Percentiles rank a stretch among this genome's conserved stretches.
phyloP scores from a whole-genome alignment of 1,284 basidiomycete genomes.

The Mrakiaceae sp. region DNA sequence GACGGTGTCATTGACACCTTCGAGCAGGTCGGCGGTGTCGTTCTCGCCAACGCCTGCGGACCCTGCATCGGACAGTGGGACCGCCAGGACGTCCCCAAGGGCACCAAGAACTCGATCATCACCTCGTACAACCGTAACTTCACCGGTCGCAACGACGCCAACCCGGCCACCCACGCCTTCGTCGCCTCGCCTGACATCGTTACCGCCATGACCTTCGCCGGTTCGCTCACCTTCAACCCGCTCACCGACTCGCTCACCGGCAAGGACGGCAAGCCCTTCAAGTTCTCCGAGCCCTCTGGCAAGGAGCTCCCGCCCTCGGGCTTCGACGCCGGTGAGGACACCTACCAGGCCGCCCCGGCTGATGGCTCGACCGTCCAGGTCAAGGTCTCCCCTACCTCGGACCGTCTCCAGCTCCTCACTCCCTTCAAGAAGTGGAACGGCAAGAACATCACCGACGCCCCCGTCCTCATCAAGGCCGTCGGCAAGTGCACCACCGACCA shows the following conservation, averaged over 20 bases:
- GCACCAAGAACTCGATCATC: conserved; percentile 91
- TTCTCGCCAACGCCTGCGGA: conserved; percentile 96
- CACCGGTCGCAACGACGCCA: conserved; percentile 98
- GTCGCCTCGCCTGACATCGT: conserved; percentile 97
- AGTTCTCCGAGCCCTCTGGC: conserved; percentile 81
- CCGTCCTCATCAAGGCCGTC: conserved; percentile 92
- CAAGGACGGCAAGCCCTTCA: conserved; percentile 92
- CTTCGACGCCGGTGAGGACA: conserved; percentile 93
- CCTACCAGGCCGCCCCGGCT: conserved; percentile 86
- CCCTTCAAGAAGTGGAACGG: conserved; percentile 92
- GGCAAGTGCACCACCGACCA: conserved; percentile 95
- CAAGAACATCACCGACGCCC: conserved; percentile 78
- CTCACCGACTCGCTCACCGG: conserved; percentile 81
- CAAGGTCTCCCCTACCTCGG: conserved; percentile 74
- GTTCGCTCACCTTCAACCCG: conserved; percentile 92
- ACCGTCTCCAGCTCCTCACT: conserved; percentile 87
- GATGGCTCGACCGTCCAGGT: conserved; percentile 78
- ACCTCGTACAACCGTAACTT: conserved; percentile 99
- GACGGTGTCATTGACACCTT: conserved; percentile 87
- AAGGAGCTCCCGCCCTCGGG: conserved; percentile 87
- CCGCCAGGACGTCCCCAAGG: conserved; percentile 90
- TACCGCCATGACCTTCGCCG: conserved; percentile 93
- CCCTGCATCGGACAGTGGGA: conserved; percentile 99
- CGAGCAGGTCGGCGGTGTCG: conserved; percentile 77
- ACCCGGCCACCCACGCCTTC: conserved; percentile 97